Evolutionary conservation across 345 rosid species (phyloP), one percentile per base, ranked within the genome.

Genomic region (Linum trigynum): DNA sequence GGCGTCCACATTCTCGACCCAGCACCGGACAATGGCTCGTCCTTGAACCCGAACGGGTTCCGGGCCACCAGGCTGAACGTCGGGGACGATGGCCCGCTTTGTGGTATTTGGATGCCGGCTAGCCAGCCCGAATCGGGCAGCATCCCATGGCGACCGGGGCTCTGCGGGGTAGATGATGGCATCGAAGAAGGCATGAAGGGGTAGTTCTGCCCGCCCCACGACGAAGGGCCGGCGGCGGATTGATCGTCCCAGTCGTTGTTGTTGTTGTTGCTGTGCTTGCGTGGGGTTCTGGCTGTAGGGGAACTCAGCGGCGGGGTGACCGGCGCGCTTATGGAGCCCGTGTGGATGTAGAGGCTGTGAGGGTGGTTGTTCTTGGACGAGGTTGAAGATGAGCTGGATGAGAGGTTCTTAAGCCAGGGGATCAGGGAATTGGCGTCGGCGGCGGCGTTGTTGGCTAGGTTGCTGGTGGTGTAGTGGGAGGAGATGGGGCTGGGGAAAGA

Each of bases 231-330:
- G 0, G 71, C 78, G 71, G 86, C 78, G 72, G 82, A 81, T 9
- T 48, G 53, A 43, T 87, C 88, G 41, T 85, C 89, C 90, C 86
- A 88, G 65, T 81, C 81, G 50, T 82, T 57, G 73, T 72, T 88
- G 5, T 48, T 12, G 14, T 48, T 43, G 9, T 43, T 48, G 7
- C 53, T 12, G 53, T 15, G 53, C 32, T 73, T 70, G 42, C 92
- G 82, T 1, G 98, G 97, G 37, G 91, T 82, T 67, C 90, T 89
- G 16, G 84, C 86, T 37, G 91, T 83, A 38, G 99, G 99, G 59
- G 99, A 95, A 80, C 96, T 91, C 80, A 91, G 67, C 64, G 97
- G 96, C 70, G 99, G 99, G 10, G 99, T 95, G 51, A 95, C 99
- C 4, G 99, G 99, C 73, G 99, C 99, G 77, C 99, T 95, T 42